Conservation (phyloP, 2,329 filamentous ascomycete genomes). For the Alternaria sp. region DNA sequence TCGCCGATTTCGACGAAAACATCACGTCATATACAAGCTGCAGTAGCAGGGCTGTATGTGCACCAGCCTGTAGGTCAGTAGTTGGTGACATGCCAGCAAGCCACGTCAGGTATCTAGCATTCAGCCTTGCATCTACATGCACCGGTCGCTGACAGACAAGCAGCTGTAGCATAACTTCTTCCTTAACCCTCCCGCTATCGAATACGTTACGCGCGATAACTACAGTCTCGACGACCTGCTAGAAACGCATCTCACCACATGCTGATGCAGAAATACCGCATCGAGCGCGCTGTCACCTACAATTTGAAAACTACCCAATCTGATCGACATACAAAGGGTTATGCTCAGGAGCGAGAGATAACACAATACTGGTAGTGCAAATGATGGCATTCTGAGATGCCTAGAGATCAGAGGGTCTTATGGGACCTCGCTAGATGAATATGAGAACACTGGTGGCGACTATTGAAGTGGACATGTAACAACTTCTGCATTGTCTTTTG, state of each 20-base stretch:
- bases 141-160: background rate
- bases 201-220: slow-evolving; percentile 37
- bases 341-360: background rate
- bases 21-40: background rate
- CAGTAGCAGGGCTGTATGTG: slow-evolving; percentile 52
- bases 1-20: background rate
- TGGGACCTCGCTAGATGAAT: background rate
- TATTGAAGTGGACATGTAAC: background rate
- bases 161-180: slow-evolving; percentile 54
- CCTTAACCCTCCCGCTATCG: slow-evolving; percentile 46
- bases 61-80: slow-evolving; percentile 52
- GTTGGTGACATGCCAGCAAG: slow-evolving; percentile 50
- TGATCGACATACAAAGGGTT: background rate
- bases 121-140: background rate
- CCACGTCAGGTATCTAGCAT: slow-evolving; percentile 41
- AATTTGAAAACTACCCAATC: background rate
- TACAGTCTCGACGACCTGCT: slow-evolving; percentile 41
- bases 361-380: background rate
- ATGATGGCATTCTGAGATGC: background rate
- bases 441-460: background rate
- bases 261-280: slow-evolving; percentile 34
- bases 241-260: slow-evolving; percentile 38
- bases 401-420: background rate
- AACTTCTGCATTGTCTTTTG: background rate
- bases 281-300: slow-evolving; percentile 45